Conservation (phyloP, 1,284 basidiomycete genomes). For the Melampsora americana region DNA sequence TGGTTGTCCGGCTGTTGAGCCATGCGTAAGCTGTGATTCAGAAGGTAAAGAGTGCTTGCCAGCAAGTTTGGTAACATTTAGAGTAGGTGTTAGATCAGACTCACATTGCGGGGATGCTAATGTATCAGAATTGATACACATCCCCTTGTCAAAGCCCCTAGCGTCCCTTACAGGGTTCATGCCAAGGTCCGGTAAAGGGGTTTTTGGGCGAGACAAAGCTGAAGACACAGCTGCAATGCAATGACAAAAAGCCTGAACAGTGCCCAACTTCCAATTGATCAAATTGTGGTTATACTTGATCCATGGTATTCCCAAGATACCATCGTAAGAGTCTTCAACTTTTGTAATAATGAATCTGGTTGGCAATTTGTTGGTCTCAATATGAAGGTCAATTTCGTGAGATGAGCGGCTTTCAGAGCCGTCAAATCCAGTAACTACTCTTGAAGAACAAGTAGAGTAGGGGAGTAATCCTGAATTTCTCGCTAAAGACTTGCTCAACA, state of each 20-base stretch:
- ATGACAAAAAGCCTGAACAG: neutral
- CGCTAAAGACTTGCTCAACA: neutral
- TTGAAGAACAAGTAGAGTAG: neutral
- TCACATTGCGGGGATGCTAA: slow-evolving; percentile 7
- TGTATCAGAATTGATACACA: neutral
- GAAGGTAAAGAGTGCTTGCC: too few relatives aligned
- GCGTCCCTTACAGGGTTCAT: slow-evolving; percentile 6
- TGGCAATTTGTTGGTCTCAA: neutral
- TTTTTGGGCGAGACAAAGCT: slow-evolving; percentile 6
- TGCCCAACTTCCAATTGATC: neutral
- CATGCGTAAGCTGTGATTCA: too few relatives aligned
- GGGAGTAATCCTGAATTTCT: too few relatives aligned
- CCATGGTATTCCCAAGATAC: slow-evolving; percentile 1
- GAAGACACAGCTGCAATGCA: neutral
- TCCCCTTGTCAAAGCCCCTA: neutral
- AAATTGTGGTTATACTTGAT: neutral
- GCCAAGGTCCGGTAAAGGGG: neutral
- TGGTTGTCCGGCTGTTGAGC: too few relatives aligned
- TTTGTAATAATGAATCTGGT: neutral
- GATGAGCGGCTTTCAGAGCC: neutral
- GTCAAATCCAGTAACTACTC: neutral
- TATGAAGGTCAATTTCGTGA: neutral
- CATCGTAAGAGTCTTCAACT: neutral
- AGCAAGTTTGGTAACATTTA: neutral
- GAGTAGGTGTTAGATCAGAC: neutral